Base-by-base conservation (phyloP, 345 rosid species). In the Rhodamnia rubescens region DNA sequence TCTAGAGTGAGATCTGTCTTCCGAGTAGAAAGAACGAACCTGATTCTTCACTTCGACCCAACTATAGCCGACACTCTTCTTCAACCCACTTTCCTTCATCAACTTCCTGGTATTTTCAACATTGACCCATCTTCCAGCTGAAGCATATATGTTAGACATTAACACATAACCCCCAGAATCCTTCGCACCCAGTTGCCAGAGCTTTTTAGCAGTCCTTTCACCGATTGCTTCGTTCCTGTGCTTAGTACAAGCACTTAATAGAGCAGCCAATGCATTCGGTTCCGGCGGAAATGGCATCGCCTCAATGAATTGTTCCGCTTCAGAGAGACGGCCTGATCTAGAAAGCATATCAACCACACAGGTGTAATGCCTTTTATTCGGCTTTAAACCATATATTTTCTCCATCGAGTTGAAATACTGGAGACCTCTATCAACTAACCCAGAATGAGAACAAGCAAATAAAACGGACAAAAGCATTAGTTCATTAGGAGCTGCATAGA, bases 331-430 rank as follows among this genome's bases (percentile, higher is more conserved):
- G 47, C 96, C 94, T 13, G 91, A 89, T 74, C 94, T 91, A 74
- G 93, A 89, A 20, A 93, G 91, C 96, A 93, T 91, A 82, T 93
- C 94, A 24, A 92, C 92, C 26, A 92, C 74, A 16, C 94, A 91
- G 20, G 92, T 92, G 64, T 88, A 91, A 87, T 92, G 96, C 82
- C 75, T 87, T 83, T 87, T 91, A 53, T 74, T 87, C 2, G 93
- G 93, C 87, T 89, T 88, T 84, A 92, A 64, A 50, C 90, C 89
- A 53, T 92, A 91, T 36, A 85, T 83, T 1, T 83, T 81, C 84
- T 91, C 92, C 92, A 93, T 91, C 5, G 90, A 82, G 27, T 89
- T 86, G 47, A 93, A 92, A 58, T 89, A 89, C 53, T 61, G 14
- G 24, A 92, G 87, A 74, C 93, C 96, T 85, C 85, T 88, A 74